These are phyloP conservation scores for Trifolium fragiferum DNA, from an alignment of 306 rosid species.

Conservation along the genomic window DNA sequence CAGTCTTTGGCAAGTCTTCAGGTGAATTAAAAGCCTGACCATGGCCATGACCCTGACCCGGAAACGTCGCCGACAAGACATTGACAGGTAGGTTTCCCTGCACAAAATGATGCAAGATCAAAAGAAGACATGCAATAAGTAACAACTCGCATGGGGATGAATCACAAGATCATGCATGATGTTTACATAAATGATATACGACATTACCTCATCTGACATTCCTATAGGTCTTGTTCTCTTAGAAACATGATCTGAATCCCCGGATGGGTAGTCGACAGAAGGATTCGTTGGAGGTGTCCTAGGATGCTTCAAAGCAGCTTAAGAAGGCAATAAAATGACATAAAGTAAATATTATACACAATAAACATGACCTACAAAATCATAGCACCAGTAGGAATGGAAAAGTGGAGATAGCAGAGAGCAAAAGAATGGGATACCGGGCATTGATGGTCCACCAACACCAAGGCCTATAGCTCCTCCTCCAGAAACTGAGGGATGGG, in stretches of 20 bases:
- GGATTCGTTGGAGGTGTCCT: conserved; percentile 97
- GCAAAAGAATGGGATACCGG: conserved; percentile 61
- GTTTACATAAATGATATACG: conserved; percentile 31
- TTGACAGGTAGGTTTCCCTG: conserved; percentile 88
- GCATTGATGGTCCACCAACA: conserved; percentile 82
- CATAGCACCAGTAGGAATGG: conserved; percentile 27
- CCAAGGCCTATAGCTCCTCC: conserved; percentile 89
- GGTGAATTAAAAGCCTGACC: conserved; percentile 78
- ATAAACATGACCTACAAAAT: conserved; percentile 29
- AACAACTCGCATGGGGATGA: conserved; percentile 13
- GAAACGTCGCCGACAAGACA: conserved; percentile 74
- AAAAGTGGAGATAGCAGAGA: conserved; percentile 28
- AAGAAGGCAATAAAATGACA: conserved; percentile 34
- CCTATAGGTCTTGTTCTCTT: conserved; percentile 90
- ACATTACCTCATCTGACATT: conserved; percentile 79
- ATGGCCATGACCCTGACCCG: conserved; percentile 63
- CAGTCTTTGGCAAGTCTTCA: conserved; percentile 88
- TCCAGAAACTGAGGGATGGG: conserved; percentile 85
- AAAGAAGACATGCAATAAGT: conserved; percentile 7
- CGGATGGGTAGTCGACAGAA: conserved; percentile 87
- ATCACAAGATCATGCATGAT: background rate
- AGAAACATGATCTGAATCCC: conserved; percentile 87
- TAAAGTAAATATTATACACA: conserved; percentile 33
- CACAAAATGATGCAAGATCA: conserved; percentile 38
- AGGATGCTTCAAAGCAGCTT: conserved; percentile 93